phyloP scores from a whole-genome alignment of 176 grass and related monocot genomes.

The Musa itinerans region DNA sequence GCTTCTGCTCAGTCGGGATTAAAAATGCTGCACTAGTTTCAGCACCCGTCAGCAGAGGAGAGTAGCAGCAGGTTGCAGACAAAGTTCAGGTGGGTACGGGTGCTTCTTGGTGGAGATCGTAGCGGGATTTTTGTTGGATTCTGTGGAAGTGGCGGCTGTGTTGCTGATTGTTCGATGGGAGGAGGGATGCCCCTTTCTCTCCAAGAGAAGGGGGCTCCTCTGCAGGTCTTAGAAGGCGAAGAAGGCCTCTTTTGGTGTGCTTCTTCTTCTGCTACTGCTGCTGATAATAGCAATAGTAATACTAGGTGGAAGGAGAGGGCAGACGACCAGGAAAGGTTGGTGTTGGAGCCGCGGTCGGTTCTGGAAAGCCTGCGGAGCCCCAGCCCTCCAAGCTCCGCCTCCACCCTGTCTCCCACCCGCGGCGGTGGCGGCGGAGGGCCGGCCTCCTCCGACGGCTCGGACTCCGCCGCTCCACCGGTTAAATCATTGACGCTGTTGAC shows the following conservation, averaged over 20 bases:
- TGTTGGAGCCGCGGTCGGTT: background rate
- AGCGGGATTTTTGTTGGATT: background rate
- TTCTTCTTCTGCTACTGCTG: background rate
- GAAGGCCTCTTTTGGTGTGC: slow-evolving; percentile 2
- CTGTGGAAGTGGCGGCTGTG: background rate
- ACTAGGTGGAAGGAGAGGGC: background rate
- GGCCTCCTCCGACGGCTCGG: background rate
- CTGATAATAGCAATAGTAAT: background rate
- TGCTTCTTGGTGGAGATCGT: no score
- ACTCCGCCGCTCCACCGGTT: background rate
- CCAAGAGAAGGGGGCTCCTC: background rate
- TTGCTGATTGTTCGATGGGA: background rate
- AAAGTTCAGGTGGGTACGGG: no score
- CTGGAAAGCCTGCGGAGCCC: slow-evolving; percentile 3
- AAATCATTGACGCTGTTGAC: no score
- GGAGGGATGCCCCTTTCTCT: background rate
- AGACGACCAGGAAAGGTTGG: background rate
- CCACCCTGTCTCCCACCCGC: background rate
- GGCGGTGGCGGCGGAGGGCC: background rate
- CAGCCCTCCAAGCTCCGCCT: background rate
- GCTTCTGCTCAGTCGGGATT: background rate
- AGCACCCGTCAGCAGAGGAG: no score
- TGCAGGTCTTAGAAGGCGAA: slow-evolving; percentile 1
- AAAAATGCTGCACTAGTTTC: background rate
- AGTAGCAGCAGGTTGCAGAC: background rate